A percentile compares a stretch with the other conserved stretches of the same genome.
phyloP scores from a whole-genome alignment of 352 stramenopile species.

The Phytophthora uliginosa region DNA sequence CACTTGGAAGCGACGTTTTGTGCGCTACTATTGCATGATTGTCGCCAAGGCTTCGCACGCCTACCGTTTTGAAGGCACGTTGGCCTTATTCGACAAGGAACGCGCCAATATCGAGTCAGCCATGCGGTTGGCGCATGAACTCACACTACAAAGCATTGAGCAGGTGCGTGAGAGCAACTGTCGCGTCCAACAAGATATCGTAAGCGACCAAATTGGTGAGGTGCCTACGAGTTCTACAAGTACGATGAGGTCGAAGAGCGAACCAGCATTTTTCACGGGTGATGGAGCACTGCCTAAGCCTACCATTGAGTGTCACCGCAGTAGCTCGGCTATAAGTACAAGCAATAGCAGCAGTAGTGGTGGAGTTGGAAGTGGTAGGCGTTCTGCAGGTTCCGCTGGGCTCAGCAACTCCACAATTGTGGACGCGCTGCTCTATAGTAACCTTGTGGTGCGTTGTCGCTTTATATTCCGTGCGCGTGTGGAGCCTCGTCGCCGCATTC shows the following conservation, averaged over 20 bases:
- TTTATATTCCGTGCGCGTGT: slow-evolving; percentile 87
- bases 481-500: slow-evolving; percentile 74
- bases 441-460: slow-evolving; percentile 79
- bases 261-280: slow-evolving; percentile 26
- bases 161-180: slow-evolving; percentile 67
- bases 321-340: slow-evolving; percentile 25
- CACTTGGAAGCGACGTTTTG: slow-evolving; percentile 86
- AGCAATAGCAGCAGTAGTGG: slow-evolving; percentile 18
- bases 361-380: slow-evolving; percentile 17
- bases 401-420: slow-evolving; percentile 77
- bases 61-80: slow-evolving; percentile 78
- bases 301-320: slow-evolving; percentile 33
- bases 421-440: slow-evolving; percentile 82
- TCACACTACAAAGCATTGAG: slow-evolving; percentile 82
- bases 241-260: slow-evolving; percentile 38
- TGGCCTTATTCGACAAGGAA: slow-evolving; percentile 84
- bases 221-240: slow-evolving; percentile 8
- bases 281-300: slow-evolving; percentile 22
- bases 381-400: slow-evolving; percentile 15
- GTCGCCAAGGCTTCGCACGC: slow-evolving; percentile 80
- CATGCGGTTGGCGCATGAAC: slow-evolving; percentile 77
- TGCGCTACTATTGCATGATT: slow-evolving; percentile 89
- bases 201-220: slow-evolving; percentile 36
- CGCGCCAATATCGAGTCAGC: slow-evolving; percentile 87
- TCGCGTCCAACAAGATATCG: slow-evolving; percentile 45